These are phyloP conservation scores for Candida glucosophila DNA, from an alignment of 1,139 yeast genomes.

Conservation along the genomic window DNA sequence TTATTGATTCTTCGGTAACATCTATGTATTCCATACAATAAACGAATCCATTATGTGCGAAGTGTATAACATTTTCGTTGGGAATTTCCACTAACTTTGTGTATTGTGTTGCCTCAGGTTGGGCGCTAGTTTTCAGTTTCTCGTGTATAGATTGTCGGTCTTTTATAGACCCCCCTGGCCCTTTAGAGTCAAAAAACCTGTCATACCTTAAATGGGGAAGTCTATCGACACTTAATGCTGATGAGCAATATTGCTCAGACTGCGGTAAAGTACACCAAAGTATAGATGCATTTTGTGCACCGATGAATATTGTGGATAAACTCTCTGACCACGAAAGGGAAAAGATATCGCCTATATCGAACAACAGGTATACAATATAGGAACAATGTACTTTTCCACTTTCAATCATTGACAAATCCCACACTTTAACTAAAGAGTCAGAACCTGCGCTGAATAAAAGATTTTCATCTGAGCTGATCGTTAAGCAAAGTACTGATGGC, in stretches of 20 bases:
- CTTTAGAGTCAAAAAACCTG: conserved; percentile 82
- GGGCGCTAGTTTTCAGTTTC: conserved; percentile 12
- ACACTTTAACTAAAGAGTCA: conserved; percentile 80
- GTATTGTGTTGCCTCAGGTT: conserved; percentile 11
- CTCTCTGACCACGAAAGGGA: conserved; percentile 65
- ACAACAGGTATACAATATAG: conserved; percentile 67
- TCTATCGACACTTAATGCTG: conserved; percentile 17
- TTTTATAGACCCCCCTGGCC: conserved; percentile 62
- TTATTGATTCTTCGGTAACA: conserved; percentile 6
- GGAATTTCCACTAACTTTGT: conserved; percentile 58
- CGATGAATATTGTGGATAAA: conserved; percentile 62
- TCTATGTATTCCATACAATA: conserved; percentile 51
- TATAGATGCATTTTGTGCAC: conserved; percentile 87
- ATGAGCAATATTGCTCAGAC: conserved; percentile 3
- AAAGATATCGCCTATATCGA: conserved; percentile 91
- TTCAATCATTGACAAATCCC: conserved; percentile 42
- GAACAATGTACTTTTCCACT: conserved; percentile 31
- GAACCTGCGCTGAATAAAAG: conserved; percentile 79
- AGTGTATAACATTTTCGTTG: conserved; percentile 53
- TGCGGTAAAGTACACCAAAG: conserved; percentile 45
- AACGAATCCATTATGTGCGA: conserved; percentile 89
- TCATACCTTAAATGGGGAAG: conserved; percentile 80
- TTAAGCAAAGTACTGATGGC: conserved; percentile 65
- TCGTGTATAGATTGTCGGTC: conserved; percentile 25
- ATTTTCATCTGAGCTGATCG: conserved; percentile 49